Base-by-base conservation (phyloP, 2,329 filamentous ascomycete species). In the Sphaerulina populicola region DNA sequence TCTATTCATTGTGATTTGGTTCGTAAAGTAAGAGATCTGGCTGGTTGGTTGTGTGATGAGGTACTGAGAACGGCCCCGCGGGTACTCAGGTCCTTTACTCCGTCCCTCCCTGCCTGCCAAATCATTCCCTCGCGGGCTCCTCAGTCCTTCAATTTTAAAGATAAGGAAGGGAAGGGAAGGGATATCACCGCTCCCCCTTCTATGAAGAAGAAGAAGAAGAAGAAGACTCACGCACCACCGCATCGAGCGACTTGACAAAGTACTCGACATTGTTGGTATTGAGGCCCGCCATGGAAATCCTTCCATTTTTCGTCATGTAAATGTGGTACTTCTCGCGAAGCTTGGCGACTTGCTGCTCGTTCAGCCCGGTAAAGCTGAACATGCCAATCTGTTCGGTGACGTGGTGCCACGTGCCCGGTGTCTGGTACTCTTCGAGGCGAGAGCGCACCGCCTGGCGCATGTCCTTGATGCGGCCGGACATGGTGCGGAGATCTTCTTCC, bases 311-410 rank as follows among this genome's bases (percentile, higher is more conserved):
- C 60, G 91, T 97, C 74, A 91, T 90, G 73, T 93, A 93, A 48
- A 93, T 77, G 69, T 93, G 87, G 53, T 76, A 80, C 45, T 86
- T 79, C 55, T 81, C 75, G 47, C 83, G 78, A 55, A 93, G 73
- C 71, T 80, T 82, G 60, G 78, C 45, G 6, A 91, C 87, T 68
- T 93, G 87, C 56, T 79, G 67, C 72, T 89, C 85, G 10, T 69
- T 79, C 67, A 94, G 72, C 10, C 88, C 88, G 0, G 88, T 94
- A 70, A 94, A 98, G 69, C 85, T 91, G 74, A 98, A 98, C 93
- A 98, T 98, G 74, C 93, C 93, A 67, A 98, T 98, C 78, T 98
- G 93, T 64, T 94, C 87, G 12, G 90, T 96, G 68, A 98, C 94
- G 73, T 98, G 93, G 66, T 90, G 88, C 93, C 93, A 98, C 11